Evolutionary conservation across 805 yeast species (phyloP), one percentile per base, ranked within the genome.

Genomic region (Candida nemodendra): DNA sequence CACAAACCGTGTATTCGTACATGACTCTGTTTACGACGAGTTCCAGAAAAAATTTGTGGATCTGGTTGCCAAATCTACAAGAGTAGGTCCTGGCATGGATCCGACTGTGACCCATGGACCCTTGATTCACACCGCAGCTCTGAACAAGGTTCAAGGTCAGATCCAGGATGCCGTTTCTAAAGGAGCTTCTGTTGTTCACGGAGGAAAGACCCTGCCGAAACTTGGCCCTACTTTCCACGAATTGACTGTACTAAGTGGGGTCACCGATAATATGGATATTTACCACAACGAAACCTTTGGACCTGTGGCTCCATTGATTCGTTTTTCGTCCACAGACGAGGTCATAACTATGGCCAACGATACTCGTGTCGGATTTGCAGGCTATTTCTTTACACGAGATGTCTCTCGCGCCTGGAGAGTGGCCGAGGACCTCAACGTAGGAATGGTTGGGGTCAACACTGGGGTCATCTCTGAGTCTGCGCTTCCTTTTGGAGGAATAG

Each of bases 401-500:
- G 50, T 76, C 36, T 50, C 63, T 32, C 68, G 78, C 23, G 68
- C 78, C 3, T 69, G 77, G 59, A 62, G 68, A 27, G 75, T 81
- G 8, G 76, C 81, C 8, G 86, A 79, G 57, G 72, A 65, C 19
- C 65, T 84, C 29, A 78, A 81, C 42, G 79, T 73, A 18, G 93
- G 93, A 18, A 84, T 85, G 91, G 72, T 84, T 32, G 91, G 90
- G 19, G 77, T 76, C 41, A 84, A 85, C 63, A 79, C 87, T 9
- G 91, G 91, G 9, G 60, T 72, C 5, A 76, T 84, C 42, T 74
- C 84, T 8, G 89, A 67, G 39, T 71, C 82, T 13, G 70, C 80
- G 8, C 53, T 77, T 41, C 84, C 84, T 15, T 79, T 79, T 55
- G 91, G 91, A 4, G 91, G 91, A 26, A 72, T 83, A 25, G 79